Evolutionary conservation across 2,329 filamentous ascomycete genomes (phyloP).

Genomic region (Lecanicillium sp.): DNA sequence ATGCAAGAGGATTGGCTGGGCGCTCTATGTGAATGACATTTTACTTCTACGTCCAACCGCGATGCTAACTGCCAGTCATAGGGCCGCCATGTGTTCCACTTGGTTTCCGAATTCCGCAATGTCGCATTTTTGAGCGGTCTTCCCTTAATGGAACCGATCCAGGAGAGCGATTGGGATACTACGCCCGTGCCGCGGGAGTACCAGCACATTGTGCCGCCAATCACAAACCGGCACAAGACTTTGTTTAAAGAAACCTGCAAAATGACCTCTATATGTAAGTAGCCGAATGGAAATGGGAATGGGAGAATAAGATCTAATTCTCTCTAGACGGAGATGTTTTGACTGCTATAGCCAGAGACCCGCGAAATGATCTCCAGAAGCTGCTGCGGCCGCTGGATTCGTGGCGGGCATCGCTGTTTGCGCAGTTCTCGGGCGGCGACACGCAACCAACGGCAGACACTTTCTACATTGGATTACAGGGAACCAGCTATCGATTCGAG

Average conservation of each 20-base stretch:
- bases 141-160: neutral
- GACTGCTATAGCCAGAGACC: neutral
- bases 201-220: neutral
- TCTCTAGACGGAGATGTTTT: neutral
- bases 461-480: neutral
- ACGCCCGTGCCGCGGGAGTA: neutral
- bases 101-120: constrained; percentile 6
- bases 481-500: constrained; percentile 8
- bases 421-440: neutral
- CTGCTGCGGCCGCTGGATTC: neutral
- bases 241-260: neutral
- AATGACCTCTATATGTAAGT: neutral
- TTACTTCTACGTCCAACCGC: neutral
- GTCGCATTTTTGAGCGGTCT: neutral
- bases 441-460: neutral
- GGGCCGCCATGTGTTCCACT: constrained; percentile 1
- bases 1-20: constrained; percentile 3
- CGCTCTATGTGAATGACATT: constrained; percentile 1
- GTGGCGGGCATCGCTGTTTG: constrained; percentile 4
- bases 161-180: neutral
- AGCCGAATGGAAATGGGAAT: no score
- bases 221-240: neutral
- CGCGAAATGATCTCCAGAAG: neutral
- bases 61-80: neutral
- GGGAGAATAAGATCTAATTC: no score